These are phyloP conservation scores for Hyaloperonospora arabidopsidis DNA, from an alignment of 352 stramenopile species.

Conservation along the genomic window DNA sequence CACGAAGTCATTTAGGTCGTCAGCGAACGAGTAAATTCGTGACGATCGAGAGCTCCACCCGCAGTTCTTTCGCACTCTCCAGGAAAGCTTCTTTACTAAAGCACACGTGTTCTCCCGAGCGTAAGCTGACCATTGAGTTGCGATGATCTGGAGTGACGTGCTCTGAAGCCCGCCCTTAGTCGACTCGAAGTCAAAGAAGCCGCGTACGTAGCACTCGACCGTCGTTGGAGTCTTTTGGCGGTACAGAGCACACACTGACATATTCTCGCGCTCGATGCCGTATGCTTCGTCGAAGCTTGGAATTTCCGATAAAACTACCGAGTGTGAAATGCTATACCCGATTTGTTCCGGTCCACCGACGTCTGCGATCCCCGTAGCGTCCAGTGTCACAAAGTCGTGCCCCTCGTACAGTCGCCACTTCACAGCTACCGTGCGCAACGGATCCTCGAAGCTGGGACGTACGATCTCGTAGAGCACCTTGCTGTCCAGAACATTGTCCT, in stretches of 20 bases:
- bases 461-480: conserved; percentile 45
- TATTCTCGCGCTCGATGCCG: conserved; percentile 36
- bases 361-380: conserved; percentile 30
- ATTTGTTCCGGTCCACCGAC: conserved; percentile 22
- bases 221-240: conserved; percentile 21
- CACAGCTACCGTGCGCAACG: conserved; percentile 37
- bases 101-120: conserved; percentile 28
- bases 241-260: conserved; percentile 40
- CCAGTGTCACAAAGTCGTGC: conserved; percentile 31
- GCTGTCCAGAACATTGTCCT: conserved; percentile 41
- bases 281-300: conserved; percentile 22
- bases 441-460: conserved; percentile 39
- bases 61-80: conserved; percentile 27
- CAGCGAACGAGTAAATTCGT: conserved; percentile 29
- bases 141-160: conserved; percentile 28
- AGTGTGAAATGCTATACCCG: conserved; percentile 41
- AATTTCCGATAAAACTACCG: conserved; percentile 30
- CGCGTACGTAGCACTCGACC: conserved; percentile 45
- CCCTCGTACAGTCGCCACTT: conserved; percentile 35
- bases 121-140: conserved; percentile 28
- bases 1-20: conserved; percentile 26
- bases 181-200: conserved; percentile 32
- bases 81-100: conserved; percentile 32
- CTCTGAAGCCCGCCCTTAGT: conserved; percentile 28
- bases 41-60: conserved; percentile 22